Conservation (phyloP, 148 eudicot species). For the Bassia scoparia region DNA sequence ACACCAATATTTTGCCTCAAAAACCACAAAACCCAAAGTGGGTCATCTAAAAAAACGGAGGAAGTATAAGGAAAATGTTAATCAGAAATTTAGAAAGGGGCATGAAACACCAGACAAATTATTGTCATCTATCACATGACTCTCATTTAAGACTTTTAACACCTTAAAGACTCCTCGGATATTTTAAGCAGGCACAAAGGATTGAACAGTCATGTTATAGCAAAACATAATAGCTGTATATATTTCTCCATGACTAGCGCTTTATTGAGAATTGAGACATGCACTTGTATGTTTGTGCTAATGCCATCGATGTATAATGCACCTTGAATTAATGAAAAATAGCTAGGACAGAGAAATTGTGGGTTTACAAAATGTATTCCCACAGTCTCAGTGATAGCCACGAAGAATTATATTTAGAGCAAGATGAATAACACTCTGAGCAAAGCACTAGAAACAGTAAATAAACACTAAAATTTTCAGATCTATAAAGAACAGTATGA, state of each 20-base stretch:
- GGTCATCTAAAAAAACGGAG: no score
- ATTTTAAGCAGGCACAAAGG: no score
- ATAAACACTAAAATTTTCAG: not conserved
- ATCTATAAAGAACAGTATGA: not conserved
- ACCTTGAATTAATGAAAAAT: not conserved
- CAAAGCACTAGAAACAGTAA: constrained; percentile 5
- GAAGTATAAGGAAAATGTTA: no score
- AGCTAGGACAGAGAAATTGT: not conserved
- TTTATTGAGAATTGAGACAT: not conserved
- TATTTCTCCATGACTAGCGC: not conserved
- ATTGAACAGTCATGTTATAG: not conserved
- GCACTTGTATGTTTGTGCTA: not conserved
- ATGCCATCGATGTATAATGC: not conserved
- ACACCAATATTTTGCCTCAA: no score
- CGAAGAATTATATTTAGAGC: not conserved
- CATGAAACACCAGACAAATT: not conserved
- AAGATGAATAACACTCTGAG: not conserved
- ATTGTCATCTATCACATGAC: no score
- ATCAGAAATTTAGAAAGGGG: not conserved
- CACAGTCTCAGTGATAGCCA: not conserved
- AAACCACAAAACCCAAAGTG: no score
- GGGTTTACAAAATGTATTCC: not conserved
- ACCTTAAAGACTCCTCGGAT: no score
- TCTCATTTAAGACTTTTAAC: no score
- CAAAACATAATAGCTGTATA: not conserved